Conservation (phyloP, 768 basidiomycete genomes). For the Pholiota microspora region DNA sequence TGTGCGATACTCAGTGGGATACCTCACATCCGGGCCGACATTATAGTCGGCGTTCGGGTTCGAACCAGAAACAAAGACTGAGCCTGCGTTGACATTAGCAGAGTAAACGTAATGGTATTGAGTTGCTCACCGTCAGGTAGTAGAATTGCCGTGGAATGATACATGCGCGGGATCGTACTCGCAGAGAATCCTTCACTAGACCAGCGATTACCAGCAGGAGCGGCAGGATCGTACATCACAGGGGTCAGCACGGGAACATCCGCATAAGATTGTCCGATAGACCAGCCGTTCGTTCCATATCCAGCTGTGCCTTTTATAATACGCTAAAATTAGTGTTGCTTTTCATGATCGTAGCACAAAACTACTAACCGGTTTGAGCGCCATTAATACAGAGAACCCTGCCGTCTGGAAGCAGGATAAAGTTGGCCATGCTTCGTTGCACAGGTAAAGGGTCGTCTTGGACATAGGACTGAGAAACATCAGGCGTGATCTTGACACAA, state of each 20-base stretch:
- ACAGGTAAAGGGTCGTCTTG: constrained; percentile 67
- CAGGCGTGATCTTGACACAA: constrained; percentile 79
- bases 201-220: constrained; percentile 61
- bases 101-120: background rate
- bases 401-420: constrained; percentile 69
- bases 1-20: constrained; percentile 72
- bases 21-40: constrained; percentile 43
- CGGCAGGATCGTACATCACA: constrained; percentile 58
- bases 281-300: constrained; percentile 52
- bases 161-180: constrained; percentile 67
- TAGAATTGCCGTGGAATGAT: constrained; percentile 69
- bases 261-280: constrained; percentile 62
- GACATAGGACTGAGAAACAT: constrained; percentile 52
- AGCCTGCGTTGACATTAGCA: constrained; percentile 31
- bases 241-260: constrained; percentile 56
- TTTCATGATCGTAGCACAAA: background rate
- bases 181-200: constrained; percentile 52
- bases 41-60: constrained; percentile 76
- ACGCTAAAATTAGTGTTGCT: too few species aligned
- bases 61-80: constrained; percentile 74
- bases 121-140: constrained; percentile 51
- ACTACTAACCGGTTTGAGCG: constrained; percentile 51
- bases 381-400: constrained; percentile 68
- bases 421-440: constrained; percentile 68
- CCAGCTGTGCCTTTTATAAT: constrained; percentile 64